phyloP scores from a whole-genome alignment of 2,329 filamentous ascomycete species.

The Fusarium acutatum region DNA sequence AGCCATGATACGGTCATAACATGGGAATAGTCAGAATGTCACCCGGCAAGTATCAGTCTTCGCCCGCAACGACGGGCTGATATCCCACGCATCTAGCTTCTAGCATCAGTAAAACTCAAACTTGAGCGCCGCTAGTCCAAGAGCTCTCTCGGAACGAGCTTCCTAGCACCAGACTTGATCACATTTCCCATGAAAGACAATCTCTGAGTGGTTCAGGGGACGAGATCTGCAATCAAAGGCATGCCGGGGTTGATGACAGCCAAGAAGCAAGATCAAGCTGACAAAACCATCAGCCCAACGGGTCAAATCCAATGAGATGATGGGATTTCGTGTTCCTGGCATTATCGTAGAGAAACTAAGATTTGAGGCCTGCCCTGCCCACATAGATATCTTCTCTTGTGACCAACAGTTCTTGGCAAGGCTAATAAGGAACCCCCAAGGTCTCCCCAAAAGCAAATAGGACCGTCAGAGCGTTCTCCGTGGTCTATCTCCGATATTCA shows the following conservation, averaged over 20 bases:
- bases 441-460: conserved; percentile 5
- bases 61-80: conserved; percentile 24
- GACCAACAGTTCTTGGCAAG: conserved; percentile 19
- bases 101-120: conserved; percentile 19
- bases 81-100: conserved; percentile 1
- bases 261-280: background rate
- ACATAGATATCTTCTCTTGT: conserved; percentile 20
- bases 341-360: background rate
- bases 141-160: background rate
- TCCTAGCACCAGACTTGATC: conserved; percentile 1
- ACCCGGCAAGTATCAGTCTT: background rate
- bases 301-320: background rate
- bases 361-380: conserved; percentile 23
- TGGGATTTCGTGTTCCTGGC: background rate
- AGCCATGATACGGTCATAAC: conserved; percentile 1
- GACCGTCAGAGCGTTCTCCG: conserved; percentile 6
- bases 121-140: conserved; percentile 29
- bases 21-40: conserved; percentile 8
- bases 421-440: background rate
- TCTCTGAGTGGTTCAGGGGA: conserved; percentile 3
- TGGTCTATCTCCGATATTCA: background rate
- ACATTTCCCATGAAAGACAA: background rate
- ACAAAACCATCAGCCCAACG: background rate
- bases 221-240: conserved; percentile 7
- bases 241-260: background rate